Base-by-base conservation (phyloP, 2,329 filamentous ascomycete genomes). In the Domatiomyces globalis region DNA sequence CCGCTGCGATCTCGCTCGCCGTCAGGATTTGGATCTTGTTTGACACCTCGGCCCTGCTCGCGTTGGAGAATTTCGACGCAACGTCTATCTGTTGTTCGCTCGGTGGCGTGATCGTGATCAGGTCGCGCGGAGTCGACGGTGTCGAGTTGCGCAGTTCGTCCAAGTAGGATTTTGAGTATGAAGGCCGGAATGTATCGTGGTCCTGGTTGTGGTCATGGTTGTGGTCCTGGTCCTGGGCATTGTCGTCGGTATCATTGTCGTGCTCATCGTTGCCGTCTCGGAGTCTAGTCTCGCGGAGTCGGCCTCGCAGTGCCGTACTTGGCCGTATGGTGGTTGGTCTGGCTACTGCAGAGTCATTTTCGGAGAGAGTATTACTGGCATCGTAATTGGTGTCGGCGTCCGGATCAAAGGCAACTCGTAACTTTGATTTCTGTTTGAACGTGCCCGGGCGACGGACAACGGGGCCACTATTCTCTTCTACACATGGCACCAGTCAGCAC, bases 111-210 rank as follows among this genome's bases (percentile, higher is more conserved):
- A 53, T 51, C n/a, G 55, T 51, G 6, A 51, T 45, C 6, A 63
- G 59, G 53, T 85, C 77, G 56, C 79, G 83, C 0, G 88, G 89
- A 0, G 85, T 89, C 20, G 82, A 86, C 0, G 87, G 88, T 0
- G 89, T 95, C 10, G 86, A 88, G 53, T 81, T 84, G 56, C 87
- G 86, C 12, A 98, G 74, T 65, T 95, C 87, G 33, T 85, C 81
- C 18, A 98, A 74, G 58, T 90, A 87, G 60, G 94, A 87, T 62
- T 85, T 85, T 70, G 78, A 94, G 65, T 98, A 96, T 53, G 72
- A 84, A 0, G 87, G 88, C 39, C 84, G 74, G n/a, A 19, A 25
- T 6, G 10, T 10, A 36, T 54, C 54, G 33, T 51, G 51, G 39
- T 52, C 51, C 36, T 52, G 22, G 22, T 25, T 25, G 22, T 25